These are phyloP conservation scores for Asterionellopsis glacialis DNA, from an alignment of 108 stramenopile genomes.

Conservation along the genomic window DNA sequence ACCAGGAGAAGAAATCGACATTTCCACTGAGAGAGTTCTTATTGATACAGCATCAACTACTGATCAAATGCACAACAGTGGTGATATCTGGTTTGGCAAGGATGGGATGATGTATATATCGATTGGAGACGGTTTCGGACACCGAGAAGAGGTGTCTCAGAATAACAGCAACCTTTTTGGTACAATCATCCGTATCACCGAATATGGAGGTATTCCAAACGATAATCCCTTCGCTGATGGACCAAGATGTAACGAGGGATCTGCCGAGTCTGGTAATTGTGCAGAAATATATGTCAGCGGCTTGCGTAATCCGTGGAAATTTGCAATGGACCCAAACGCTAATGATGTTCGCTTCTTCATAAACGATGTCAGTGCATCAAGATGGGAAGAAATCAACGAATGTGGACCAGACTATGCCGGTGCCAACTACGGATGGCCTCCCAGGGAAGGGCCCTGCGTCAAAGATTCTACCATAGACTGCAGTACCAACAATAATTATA, in stretches of 20 bases:
- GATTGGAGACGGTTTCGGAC: conserved; percentile 5
- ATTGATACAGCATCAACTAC: conserved; percentile 14
- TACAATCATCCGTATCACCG: conserved; percentile 19
- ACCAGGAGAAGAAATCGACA: conserved; percentile 3
- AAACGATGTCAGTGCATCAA: conserved; percentile 20
- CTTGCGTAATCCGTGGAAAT: conserved; percentile 27
- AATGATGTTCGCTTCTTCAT: conserved; percentile 15
- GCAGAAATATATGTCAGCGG: conserved; percentile 17
- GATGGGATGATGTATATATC: conserved; percentile 24
- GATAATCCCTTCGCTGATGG: conserved; percentile 28
- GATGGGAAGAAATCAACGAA: conserved; percentile 25
- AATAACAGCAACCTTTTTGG: conserved; percentile 5
- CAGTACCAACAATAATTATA: neutral
- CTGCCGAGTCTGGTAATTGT: neutral
- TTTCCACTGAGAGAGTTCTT: conserved; percentile 16
- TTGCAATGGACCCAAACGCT: conserved; percentile 23
- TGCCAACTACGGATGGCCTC: conserved; percentile 18
- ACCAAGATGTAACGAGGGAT: neutral
- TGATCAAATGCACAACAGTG: conserved; percentile 7
- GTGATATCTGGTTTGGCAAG: conserved; percentile 26
- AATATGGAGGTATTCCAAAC: conserved; percentile 19
- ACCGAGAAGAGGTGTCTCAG: neutral
- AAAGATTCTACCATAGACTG: conserved; percentile 7
- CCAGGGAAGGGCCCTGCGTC: conserved; percentile 22
- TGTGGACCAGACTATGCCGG: conserved; percentile 3